These are phyloP conservation scores for Diospyros lotus DNA, from an alignment of 148 eudicot genomes.

Conservation along the genomic window DNA sequence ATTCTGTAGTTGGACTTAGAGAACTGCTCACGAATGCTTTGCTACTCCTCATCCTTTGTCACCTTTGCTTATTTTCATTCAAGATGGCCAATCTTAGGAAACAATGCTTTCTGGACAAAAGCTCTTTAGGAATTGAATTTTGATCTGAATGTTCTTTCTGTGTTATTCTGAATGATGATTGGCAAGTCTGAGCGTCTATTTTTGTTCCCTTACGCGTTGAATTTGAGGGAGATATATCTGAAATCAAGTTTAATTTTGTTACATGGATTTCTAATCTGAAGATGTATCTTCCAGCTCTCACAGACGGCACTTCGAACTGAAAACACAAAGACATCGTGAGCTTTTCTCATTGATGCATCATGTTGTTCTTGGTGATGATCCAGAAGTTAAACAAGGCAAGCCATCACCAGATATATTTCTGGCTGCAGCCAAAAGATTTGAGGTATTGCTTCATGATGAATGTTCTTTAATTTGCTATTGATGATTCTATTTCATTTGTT, in stretches of 20 bases:
- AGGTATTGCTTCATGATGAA: conserved; percentile 38
- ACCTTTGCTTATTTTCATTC: no score
- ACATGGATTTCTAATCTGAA: conserved; percentile 12
- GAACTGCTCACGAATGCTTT: no score
- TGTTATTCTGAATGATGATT: no score
- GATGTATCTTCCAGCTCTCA: conserved; percentile 48
- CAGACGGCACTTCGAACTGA: conserved; percentile 70
- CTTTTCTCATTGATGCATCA: conserved; percentile 93
- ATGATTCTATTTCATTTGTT: not conserved
- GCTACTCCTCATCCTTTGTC: no score
- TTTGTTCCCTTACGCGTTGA: not conserved
- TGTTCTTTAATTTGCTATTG: not conserved
- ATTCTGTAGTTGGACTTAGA: no score
- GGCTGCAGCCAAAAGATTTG: conserved; percentile 88
- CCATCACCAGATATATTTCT: conserved; percentile 90
- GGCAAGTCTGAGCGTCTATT: no score
- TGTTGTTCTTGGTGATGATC: conserved; percentile 92
- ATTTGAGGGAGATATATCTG: not conserved
- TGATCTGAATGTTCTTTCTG: no score
- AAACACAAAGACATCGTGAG: conserved; percentile 77
- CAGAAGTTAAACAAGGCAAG: conserved; percentile 93
- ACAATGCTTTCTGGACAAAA: no score
- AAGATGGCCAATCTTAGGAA: no score
- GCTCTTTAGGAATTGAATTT: no score
- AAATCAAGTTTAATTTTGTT: conserved; percentile 1